Percentiles rank a stretch among this genome's conserved stretches.
Conservation (phyloP, 139 green algal genomes). For the Medakamo hakoo region DNA sequence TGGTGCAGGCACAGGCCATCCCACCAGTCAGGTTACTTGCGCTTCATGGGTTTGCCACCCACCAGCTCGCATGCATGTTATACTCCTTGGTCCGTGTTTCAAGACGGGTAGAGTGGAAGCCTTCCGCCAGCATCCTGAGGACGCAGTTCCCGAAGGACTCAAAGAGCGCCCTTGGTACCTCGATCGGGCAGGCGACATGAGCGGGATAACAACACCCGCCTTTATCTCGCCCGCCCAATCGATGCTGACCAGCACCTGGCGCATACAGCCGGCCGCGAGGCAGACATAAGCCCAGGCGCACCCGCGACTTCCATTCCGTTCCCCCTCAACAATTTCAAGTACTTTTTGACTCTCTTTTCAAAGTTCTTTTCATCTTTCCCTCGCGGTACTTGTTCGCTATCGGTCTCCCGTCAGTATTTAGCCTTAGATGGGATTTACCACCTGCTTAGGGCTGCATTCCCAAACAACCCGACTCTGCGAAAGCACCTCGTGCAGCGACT, state of each 20-base stretch:
- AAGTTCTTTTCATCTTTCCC: constrained; percentile 95
- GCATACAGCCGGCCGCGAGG: constrained; percentile 43
- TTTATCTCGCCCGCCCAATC: constrained; percentile 49
- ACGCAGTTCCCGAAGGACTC: constrained; percentile 45
- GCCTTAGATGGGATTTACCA: constrained; percentile 88
- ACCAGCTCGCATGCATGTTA: constrained; percentile 71
- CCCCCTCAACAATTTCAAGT: constrained; percentile 86
- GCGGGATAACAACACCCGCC: constrained; percentile 28
- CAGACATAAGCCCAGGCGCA: constrained; percentile 52
- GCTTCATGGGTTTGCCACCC: constrained; percentile 73
- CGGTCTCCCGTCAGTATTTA: constrained; percentile 84
- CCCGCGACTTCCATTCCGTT: constrained; percentile 58
- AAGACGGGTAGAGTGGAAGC: constrained; percentile 69
- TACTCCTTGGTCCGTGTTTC: constrained; percentile 94
- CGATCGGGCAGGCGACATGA: constrained; percentile 40
- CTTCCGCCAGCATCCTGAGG: constrained; percentile 68
- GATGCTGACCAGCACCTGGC: constrained; percentile 57
- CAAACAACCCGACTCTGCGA: constrained; percentile 80
- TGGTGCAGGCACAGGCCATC: constrained; percentile 52
- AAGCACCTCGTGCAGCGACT: constrained; percentile 47
- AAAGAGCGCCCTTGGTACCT: constrained; percentile 46
- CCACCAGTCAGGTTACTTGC: constrained; percentile 75
- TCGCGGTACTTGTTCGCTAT: constrained; percentile 94
- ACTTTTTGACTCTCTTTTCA: constrained; percentile 95
- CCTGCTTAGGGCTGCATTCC: constrained; percentile 81